phyloP scores from a whole-genome alignment of 129 eudicot genomes.

The Ambrosia artemisiifolia region DNA sequence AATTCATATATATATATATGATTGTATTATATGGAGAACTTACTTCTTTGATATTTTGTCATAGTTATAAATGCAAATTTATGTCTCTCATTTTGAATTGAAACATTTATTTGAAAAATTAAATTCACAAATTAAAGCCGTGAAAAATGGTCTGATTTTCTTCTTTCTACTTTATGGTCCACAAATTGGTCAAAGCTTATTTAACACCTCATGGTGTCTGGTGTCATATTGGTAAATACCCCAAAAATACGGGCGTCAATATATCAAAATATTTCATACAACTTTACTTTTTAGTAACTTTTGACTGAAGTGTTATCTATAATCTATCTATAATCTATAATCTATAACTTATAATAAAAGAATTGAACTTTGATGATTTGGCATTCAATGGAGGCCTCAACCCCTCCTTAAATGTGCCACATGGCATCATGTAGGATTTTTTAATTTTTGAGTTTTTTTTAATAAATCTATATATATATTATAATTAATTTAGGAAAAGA shows the following conservation, averaged over 20 bases:
- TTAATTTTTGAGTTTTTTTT: too few species aligned
- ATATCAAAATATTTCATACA: conserved; percentile 7
- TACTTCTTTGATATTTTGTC: not conserved
- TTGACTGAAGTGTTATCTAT: too few species aligned
- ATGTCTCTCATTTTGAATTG: not conserved
- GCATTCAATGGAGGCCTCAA: too few species aligned
- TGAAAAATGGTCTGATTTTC: conserved; percentile 7
- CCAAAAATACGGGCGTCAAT: not conserved
- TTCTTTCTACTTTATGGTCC: conserved; percentile 6
- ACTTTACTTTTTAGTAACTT: not conserved
- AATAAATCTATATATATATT: too few species aligned
- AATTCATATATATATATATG: too few species aligned
- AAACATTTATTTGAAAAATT: conserved; percentile 5
- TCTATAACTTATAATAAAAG: too few species aligned
- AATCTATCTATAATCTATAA: too few species aligned
- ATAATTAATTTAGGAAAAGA: too few species aligned
- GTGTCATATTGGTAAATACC: conserved; percentile 16
- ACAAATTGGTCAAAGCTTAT: conserved; percentile 8
- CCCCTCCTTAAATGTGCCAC: too few species aligned
- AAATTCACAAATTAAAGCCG: conserved; percentile 5
- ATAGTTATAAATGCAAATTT: not conserved
- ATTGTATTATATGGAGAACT: not conserved
- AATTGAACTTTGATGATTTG: too few species aligned
- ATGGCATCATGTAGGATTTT: too few species aligned
- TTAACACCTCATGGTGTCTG: conserved; percentile 1